A percentile compares a stretch with the other conserved stretches of the same genome.
Conservation (phyloP, 495 filamentous ascomycete species). For the Neurospora terricola region DNA sequence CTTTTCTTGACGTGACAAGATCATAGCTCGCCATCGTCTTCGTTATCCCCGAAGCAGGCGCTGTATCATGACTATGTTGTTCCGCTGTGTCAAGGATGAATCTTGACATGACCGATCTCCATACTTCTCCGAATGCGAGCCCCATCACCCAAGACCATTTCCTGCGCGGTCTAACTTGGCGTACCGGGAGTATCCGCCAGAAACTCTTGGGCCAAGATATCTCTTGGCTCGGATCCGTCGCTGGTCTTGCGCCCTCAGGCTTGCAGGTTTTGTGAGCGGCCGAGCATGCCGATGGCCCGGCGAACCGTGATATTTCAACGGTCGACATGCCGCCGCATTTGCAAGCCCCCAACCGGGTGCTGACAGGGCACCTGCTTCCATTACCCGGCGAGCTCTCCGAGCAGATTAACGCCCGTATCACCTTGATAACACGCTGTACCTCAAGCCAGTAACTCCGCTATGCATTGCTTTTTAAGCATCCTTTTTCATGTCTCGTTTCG, state of each 20-base stretch:
- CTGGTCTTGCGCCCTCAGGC: neutral
- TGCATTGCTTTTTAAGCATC: neutral
- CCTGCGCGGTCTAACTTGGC: neutral
- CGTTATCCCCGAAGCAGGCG: neutral
- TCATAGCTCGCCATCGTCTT: neutral
- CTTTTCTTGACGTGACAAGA: neutral
- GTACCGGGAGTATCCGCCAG: neutral
- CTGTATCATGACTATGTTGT: neutral
- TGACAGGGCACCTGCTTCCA: neutral
- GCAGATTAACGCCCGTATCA: neutral
- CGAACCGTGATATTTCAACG: neutral
- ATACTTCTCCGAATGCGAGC: neutral
- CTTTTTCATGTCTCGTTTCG: neutral
- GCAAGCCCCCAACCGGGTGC: neutral
- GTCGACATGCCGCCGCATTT: neutral
- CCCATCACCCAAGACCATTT: neutral
- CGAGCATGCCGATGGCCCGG: neutral
- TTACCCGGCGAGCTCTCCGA: neutral
- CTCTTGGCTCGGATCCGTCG: neutral
- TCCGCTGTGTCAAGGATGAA: neutral
- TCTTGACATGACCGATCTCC: neutral
- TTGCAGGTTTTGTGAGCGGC: neutral
- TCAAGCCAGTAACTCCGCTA: neutral
- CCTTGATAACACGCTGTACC: neutral
- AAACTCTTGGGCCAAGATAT: neutral